Evolutionary conservation across 2,329 filamentous ascomycete species (phyloP), one percentile per base, ranked within the genome.

Genomic region (Monilinia fructicola): DNA sequence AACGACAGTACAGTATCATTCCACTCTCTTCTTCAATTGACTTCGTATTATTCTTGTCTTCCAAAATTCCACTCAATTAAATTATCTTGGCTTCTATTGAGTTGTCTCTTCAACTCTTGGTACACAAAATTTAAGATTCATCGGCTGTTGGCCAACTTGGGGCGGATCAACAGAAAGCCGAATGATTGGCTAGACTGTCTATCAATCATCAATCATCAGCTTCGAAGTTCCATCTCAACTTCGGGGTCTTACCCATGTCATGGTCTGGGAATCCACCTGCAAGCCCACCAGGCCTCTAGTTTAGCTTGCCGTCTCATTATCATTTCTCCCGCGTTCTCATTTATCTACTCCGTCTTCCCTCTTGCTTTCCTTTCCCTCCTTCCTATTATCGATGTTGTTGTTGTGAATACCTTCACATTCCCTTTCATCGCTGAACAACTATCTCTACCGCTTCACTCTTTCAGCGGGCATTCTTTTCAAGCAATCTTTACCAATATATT

Each of bases 371-470:
- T 46, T 65, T 54, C 67, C 50, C 55, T 68, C 56, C 59, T 52
- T 50, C 50, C 55, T 56, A 44, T 69, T 64, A 67, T 61, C 60
- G 64, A 55, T 48, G 53, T 59, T 64, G 44, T 52, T 68, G 52
- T 65, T 67, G 38, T 56, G 50, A 67, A 68, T 65, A 59, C 40
- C 62, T 65, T 59, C 63, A 59, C 78, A 79, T 77, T 73, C 74
- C 67, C 77, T 78, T 78, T 75, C 79, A 80, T 83, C 60, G 28
- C 21, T 82, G 83, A 81, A 79, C 81, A 80, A 76, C 80, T 80
- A 74, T 77, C 53, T 64, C 79, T 76, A 89, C 88, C 88, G 89
- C 89, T 91, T 91, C 90, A 92, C 87, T 92, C 91, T 79, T 92
- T 93, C 81, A 93, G 90, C 90, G 90, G 90, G 86, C 89, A 87